phyloP scores from a whole-genome alignment of 1,284 basidiomycete species.

The Ganoderma meredithae region DNA sequence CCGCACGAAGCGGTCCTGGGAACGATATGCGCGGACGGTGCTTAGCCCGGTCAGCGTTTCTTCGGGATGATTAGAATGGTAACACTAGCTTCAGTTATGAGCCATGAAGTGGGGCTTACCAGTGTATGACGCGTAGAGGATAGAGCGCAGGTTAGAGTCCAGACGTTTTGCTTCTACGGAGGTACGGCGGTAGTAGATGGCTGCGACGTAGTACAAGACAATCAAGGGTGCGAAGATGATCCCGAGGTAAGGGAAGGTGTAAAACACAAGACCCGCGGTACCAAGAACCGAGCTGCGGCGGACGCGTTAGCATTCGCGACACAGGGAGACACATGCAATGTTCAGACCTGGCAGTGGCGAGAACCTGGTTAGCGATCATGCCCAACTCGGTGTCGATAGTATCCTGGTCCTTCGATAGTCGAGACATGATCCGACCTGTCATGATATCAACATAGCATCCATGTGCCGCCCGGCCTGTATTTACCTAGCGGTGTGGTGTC shows the following conservation, averaged over 20 bases:
- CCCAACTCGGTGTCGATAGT: slow-evolving; percentile 61
- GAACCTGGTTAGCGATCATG: slow-evolving; percentile 45
- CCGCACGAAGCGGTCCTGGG: slow-evolving; percentile 53
- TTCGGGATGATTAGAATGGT: slow-evolving; percentile 39
- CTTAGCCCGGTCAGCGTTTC: slow-evolving; percentile 71
- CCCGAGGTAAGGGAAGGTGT: slow-evolving; percentile 68
- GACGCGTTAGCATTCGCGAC: not conserved
- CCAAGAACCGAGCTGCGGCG: slow-evolving; percentile 50
- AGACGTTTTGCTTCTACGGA: slow-evolving; percentile 75
- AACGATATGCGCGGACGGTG: slow-evolving; percentile 70
- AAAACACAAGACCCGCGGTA: slow-evolving; percentile 65
- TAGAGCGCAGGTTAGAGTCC: slow-evolving; percentile 73
- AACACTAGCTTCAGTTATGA: not conserved
- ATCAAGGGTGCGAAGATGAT: slow-evolving; percentile 63
- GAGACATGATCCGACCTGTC: slow-evolving; percentile 62
- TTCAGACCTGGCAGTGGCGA: slow-evolving; percentile 50
- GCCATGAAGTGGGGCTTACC: slow-evolving; percentile 34
- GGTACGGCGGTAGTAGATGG: slow-evolving; percentile 60
- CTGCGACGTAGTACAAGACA: slow-evolving; percentile 56
- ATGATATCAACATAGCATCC: slow-evolving; percentile 28
- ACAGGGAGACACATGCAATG: not conserved
- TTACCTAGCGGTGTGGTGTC: slow-evolving; percentile 84
- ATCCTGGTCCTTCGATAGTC: slow-evolving; percentile 72
- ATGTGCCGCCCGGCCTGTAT: not conserved
- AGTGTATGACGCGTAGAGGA: slow-evolving; percentile 64